Conservation (phyloP, 2,329 filamentous ascomycete genomes). For the Tympanopsis confertula region DNA sequence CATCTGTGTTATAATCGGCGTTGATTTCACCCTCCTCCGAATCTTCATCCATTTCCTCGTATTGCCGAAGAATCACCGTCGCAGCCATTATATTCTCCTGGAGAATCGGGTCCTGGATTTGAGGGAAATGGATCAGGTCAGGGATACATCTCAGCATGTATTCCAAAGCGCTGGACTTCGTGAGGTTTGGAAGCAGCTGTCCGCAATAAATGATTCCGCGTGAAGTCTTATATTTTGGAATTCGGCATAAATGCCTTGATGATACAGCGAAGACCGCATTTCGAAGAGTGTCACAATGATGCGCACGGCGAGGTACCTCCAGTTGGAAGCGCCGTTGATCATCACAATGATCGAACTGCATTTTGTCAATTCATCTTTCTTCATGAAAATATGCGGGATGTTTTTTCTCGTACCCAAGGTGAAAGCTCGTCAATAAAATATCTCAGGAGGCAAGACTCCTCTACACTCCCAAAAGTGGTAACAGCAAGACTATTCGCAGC, state of each 20-base stretch:
- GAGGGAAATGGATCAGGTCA: conserved; percentile 2
- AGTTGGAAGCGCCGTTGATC: conserved; percentile 2
- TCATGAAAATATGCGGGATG: too few species aligned
- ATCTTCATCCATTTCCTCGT: conserved; percentile 6
- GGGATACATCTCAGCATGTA: not conserved
- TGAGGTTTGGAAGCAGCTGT: not conserved
- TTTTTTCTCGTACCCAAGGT: conserved; percentile 12
- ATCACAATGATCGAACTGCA: not conserved
- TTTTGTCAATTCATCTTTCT: too few species aligned
- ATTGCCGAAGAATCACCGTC: conserved; percentile 12
- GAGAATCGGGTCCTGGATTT: conserved; percentile 6
- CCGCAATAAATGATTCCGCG: not conserved
- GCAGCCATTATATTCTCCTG: conserved; percentile 14
- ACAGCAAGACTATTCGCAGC: too few species aligned
- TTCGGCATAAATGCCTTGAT: conserved; percentile 8
- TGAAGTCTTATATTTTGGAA: conserved; percentile 9
- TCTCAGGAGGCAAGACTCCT: conserved; percentile 10
- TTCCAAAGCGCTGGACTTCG: not conserved
- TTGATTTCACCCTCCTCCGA: conserved; percentile 10
- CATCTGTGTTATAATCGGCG: conserved; percentile 10
- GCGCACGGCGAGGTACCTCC: conserved; percentile 8
- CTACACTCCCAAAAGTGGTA: conserved; percentile 2
- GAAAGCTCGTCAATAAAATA: conserved; percentile 14
- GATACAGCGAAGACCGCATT: conserved; percentile 13
- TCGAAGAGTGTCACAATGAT: conserved; percentile 8